Evolutionary conservation across 176 grass and related monocot species (phyloP), one percentile per base, ranked within the genome.

Genomic region (Microstegium vimineum): DNA sequence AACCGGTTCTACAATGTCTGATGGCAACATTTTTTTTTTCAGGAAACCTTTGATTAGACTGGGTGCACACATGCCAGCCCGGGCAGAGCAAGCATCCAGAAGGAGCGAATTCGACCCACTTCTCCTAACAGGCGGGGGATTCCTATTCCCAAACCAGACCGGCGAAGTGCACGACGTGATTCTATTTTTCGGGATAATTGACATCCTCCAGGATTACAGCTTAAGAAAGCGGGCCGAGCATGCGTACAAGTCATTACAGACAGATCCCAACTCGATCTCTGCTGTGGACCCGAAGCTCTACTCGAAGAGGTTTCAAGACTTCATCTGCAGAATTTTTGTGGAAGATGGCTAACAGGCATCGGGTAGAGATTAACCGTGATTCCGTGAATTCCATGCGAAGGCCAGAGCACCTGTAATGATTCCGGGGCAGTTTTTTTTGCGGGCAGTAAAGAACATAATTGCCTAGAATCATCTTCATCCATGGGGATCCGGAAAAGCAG

Each of bases 131-230:
- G 88, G 88, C 40, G 84, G 88, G 8, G 92, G 89, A 12, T 91
- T 95, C 71, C 73, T 84, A 23, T 82, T 79, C 75, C 61, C 89
- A 40, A 88, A 88, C 33, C 93, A 87, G 78, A 84, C 57, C 1
- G 91, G 81, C 2, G 89, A 89, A 72, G 70, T 90, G 70, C 75
- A 83, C 18, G 90, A 99, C 7, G 93, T 95, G 65, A 86, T 99
- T 40, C 87, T 99, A 17, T 99, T 90, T 76, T 99, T 96, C 15
- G 97, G 97, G 66, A 99, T 99, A 75, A 99, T 99, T 4, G 97
- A 99, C 79, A 96, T 99, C 46, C 87, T 94, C 22, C 92, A 94
- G 82, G 89, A 92, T 66, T 94, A 94, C 12, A 90, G 85, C 76
- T 76, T 94, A 62, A 90, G 81, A 10, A 99, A 99, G 78, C 81